These are phyloP conservation scores for Geotrichum ghanense DNA, from an alignment of 805 yeast species.

Conservation along the genomic window DNA sequence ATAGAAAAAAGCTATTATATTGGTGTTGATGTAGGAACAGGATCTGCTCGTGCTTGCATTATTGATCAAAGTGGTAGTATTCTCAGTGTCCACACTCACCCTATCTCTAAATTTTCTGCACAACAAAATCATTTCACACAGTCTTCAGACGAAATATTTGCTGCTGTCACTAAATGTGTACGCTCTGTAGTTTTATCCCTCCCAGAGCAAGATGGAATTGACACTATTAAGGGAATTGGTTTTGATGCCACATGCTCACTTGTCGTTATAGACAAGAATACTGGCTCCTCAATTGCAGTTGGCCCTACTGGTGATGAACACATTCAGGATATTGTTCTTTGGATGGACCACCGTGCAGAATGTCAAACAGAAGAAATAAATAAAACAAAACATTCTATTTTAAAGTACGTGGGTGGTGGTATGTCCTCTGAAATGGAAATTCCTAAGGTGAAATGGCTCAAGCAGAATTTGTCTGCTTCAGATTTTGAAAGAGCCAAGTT, in stretches of 20 bases:
- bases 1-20: conserved; percentile 34
- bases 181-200: conserved; percentile 60
- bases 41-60: conserved; percentile 90
- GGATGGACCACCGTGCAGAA: conserved; percentile 98
- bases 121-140: conserved; percentile 49
- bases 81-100: conserved; percentile 59
- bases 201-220: conserved; percentile 55
- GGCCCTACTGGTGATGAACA: conserved; percentile 78
- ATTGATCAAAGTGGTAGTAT: conserved; percentile 79
- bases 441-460: conserved; percentile 95
- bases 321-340: conserved; percentile 74
- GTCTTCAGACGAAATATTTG: conserved; percentile 86
- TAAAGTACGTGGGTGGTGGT: conserved; percentile 91
- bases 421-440: conserved; percentile 98
- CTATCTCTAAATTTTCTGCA: conserved; percentile 47
- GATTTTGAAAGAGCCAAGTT: conserved; percentile 38
- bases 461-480: conserved; percentile 61
- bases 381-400: conserved; percentile 62
- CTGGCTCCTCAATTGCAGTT: conserved; percentile 67
- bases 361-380: conserved; percentile 73
- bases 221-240: conserved; percentile 72
- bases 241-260: conserved; percentile 97
- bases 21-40: conserved; percentile 96
- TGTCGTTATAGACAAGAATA: conserved; percentile 58
- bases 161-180: conserved; percentile 68